Evolutionary conservation across 768 basidiomycete genomes (phyloP), one percentile per base, ranked within the genome.

Genomic region (Flagelloscypha sp.): DNA sequence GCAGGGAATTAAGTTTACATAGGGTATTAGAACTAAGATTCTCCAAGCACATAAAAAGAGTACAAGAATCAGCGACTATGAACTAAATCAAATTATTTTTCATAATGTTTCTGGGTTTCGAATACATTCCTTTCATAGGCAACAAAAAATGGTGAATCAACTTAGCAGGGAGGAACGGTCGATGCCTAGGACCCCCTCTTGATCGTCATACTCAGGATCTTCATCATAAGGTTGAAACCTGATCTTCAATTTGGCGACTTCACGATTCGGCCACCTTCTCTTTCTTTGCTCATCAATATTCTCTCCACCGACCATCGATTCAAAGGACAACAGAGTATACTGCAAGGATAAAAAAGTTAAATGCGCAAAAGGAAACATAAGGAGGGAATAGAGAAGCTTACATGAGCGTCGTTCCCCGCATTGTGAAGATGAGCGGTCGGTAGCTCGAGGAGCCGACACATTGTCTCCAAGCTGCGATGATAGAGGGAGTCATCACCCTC

Each of bases 401-500:
- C 75, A 41, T 68, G 61, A 0, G 76, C 76, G 47, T 79, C 75
- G 43, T 79, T 79, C 0, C 77, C 76, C 1, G 75, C 75, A 38
- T 79, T 79, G 56, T 79, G 76, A 24, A 72, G 57, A 40, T 56
- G 55, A 15, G 61, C 44, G 3, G 59, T 59, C 0, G 50, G 28
- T 37, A 78, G 53, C 27, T 64, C 61, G 13, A 79, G 57, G 22
- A 66, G 63, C 30, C 60, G 46, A 45, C 68, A 70, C 27, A 70
- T 55, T 17, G 66, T 63, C 48, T 66, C 62, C 17, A 79, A 60
- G 2, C 56, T 52, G 28, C 65, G 48, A 31, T 59, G 59, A 48
- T 70, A 56, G 31, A 52, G 55, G 11, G 56, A 52, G 3, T 50
- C 50, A 37, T 65, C 56, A 11, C 69, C 72, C 35, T 72, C 63